Conservation (phyloP, 805 yeast genomes). For the Myxozyma geophila region DNA sequence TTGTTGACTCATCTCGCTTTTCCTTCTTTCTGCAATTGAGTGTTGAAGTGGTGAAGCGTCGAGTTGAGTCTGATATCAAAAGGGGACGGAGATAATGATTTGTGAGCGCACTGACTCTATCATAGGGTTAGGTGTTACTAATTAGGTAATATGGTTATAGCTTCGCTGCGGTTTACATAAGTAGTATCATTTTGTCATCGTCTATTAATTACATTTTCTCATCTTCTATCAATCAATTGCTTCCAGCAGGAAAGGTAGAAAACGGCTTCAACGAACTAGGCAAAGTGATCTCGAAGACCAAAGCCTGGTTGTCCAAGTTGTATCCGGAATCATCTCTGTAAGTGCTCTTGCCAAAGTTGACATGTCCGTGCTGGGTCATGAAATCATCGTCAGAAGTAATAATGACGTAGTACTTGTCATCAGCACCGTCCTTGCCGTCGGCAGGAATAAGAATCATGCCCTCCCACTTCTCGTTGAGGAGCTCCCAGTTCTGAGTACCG, state of each 20-base stretch:
- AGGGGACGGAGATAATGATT: conserved; percentile 4
- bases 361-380: conserved; percentile 27
- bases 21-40: not conserved
- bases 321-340: conserved; percentile 25
- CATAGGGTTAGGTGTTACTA: not conserved
- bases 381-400: conserved; percentile 32
- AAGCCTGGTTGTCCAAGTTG: conserved; percentile 32
- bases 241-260: conserved; percentile 23
- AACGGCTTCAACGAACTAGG: conserved; percentile 23
- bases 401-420: conserved; percentile 23
- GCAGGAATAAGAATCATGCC: conserved; percentile 29
- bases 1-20: not conserved
- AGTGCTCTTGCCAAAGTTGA: conserved; percentile 26
- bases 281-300: conserved; percentile 26
- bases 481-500: conserved; percentile 26
- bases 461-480: conserved; percentile 37
- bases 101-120: not conserved
- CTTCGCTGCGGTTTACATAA: not conserved
- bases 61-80: not conserved
- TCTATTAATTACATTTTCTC: not conserved
- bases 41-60: not conserved
- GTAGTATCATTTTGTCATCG: not conserved
- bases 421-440: conserved; percentile 33
- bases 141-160: not conserved
- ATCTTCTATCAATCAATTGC: not conserved